These are phyloP conservation scores for Microstroma glucosiphilum DNA, from an alignment of 1,284 basidiomycete genomes.

Conservation along the genomic window DNA sequence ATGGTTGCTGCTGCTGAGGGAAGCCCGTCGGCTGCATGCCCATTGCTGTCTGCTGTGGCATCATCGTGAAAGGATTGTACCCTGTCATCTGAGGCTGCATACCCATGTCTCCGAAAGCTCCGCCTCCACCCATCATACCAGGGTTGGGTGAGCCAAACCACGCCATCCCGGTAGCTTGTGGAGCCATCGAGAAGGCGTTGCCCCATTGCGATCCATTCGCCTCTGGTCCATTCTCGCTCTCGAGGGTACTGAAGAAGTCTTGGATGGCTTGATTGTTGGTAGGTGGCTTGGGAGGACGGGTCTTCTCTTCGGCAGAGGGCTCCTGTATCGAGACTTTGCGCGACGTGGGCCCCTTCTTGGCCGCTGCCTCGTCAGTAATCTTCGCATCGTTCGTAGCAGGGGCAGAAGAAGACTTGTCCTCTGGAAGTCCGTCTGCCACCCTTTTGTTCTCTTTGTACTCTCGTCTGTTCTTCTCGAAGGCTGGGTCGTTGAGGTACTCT, in stretches of 20 bases:
- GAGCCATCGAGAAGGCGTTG: slow-evolving; percentile 50
- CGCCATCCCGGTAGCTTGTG: slow-evolving; percentile 14
- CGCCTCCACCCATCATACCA: slow-evolving; percentile 8
- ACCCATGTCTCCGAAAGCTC: slow-evolving; percentile 11
- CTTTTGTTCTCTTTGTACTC: slow-evolving; percentile 84
- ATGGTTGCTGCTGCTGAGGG: slow-evolving; percentile 52
- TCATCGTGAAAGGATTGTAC: slow-evolving; percentile 54
- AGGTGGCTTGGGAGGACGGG: slow-evolving; percentile 25
- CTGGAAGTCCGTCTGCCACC: slow-evolving; percentile 60
- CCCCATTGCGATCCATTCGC: slow-evolving; percentile 53
- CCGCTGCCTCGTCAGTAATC: slow-evolving; percentile 20
- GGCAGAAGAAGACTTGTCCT: slow-evolving; percentile 11
- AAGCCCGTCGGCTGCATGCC: slow-evolving; percentile 44
- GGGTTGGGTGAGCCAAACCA: slow-evolving; percentile 26
- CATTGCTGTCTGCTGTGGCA: slow-evolving; percentile 28
- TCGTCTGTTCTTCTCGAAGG: slow-evolving; percentile 86
- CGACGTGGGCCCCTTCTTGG: slow-evolving; percentile 19
- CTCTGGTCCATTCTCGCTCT: slow-evolving; percentile 62
- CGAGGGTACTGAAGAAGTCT: slow-evolving; percentile 90
- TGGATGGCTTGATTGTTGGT: slow-evolving; percentile 56
- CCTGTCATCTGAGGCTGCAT: slow-evolving; percentile 51
- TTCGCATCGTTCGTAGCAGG: slow-evolving; percentile 17
- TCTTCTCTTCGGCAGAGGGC: slow-evolving; percentile 23
- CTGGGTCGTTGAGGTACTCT: slow-evolving; percentile 90
- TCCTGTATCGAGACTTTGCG: slow-evolving; percentile 26